Conservation (phyloP, 192 early-diverging fungal species). For the Gigaspora rosea region DNA sequence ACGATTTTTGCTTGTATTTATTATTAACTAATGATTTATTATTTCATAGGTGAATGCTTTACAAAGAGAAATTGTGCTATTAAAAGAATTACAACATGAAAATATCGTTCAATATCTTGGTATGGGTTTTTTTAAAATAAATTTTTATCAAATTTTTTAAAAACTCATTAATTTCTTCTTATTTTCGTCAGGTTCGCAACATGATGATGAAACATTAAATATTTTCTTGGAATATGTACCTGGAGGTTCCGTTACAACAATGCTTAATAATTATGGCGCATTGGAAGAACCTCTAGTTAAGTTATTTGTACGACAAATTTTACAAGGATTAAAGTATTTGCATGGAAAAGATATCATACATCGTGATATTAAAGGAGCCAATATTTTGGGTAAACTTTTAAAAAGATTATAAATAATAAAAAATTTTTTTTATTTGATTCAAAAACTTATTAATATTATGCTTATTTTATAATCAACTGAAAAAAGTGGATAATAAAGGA, state of each 20-base stretch:
- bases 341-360: slow-evolving; percentile 96
- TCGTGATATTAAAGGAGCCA: slow-evolving; percentile 96
- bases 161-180: slow-evolving; percentile 3
- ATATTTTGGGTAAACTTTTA: slow-evolving; percentile 63
- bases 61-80: slow-evolving; percentile 84
- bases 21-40: neutral
- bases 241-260: slow-evolving; percentile 89
- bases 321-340: slow-evolving; percentile 91
- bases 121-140: neutral
- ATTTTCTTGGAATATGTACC: slow-evolving; percentile 98
- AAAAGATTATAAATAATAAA: no score
- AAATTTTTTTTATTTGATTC: neutral
- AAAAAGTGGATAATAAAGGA: slow-evolving; percentile 83
- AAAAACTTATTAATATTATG: neutral
- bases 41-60: slow-evolving; percentile 70
- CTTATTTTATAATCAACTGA: neutral
- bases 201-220: slow-evolving; percentile 73
- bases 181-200: slow-evolving; percentile 68
- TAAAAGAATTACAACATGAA: slow-evolving; percentile 89
- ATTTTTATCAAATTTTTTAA: neutral
- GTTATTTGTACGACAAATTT: slow-evolving; percentile 86
- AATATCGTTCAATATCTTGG: slow-evolving; percentile 97
- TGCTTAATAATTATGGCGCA: slow-evolving; percentile 83
- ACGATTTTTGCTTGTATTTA: no score
- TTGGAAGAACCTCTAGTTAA: slow-evolving; percentile 84